Evolutionary conservation across 208 protist genomes (phyloP).

Genomic region (Plasmodiophora brassicae): DNA sequence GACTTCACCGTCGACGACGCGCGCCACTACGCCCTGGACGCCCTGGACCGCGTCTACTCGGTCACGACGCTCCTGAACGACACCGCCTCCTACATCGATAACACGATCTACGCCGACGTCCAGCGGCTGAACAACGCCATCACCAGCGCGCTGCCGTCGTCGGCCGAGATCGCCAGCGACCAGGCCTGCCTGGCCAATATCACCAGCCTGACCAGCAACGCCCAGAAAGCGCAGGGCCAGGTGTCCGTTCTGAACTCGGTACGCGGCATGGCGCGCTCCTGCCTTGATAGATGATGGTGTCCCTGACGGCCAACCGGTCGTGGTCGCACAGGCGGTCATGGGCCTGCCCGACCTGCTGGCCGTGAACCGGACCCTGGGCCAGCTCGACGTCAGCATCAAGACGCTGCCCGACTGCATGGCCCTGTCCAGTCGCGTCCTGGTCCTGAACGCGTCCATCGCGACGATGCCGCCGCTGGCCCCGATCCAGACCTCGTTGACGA

Average conservation of each 20-base stretch:
- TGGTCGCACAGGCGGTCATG: not conserved
- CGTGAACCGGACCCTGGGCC: not conserved
- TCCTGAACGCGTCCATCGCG: not conserved
- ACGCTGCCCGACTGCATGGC: not conserved
- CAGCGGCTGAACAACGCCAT: not conserved
- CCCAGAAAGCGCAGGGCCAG: too few species aligned
- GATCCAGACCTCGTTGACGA: not conserved
- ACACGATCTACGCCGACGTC: too few species aligned
- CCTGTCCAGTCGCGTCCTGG: not conserved
- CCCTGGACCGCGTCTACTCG: too few species aligned
- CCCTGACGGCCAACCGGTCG: too few species aligned
- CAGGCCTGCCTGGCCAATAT: not conserved
- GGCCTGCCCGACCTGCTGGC: not conserved
- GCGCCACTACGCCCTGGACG: not conserved
- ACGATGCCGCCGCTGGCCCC: not conserved
- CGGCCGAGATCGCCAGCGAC: not conserved
- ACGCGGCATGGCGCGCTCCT: too few species aligned
- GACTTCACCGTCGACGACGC: slow-evolving; percentile 1
- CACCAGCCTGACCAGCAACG: not conserved
- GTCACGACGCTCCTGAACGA: too few species aligned
- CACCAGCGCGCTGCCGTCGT: not conserved
- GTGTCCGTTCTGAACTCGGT: too few species aligned
- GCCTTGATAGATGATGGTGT: too few species aligned
- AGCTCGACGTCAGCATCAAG: slow-evolving; percentile 22
- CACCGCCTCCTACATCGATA: too few species aligned